Evolutionary conservation across 108 stramenopile species (phyloP).

Genomic region (Discostella stelligeroides): DNA sequence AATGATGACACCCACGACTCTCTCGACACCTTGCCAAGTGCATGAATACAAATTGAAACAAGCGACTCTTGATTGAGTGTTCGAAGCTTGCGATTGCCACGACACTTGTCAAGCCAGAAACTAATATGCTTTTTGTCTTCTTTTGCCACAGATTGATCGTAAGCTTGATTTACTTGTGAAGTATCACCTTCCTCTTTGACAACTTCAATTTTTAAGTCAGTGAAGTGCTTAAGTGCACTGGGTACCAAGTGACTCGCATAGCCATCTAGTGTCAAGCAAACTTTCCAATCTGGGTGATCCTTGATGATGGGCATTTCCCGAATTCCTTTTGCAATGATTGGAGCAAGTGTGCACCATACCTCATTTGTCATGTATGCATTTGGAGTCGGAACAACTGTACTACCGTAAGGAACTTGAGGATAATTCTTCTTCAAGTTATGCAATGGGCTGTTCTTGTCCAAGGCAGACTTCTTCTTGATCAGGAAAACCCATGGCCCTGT

Average conservation of each 20-base stretch:
- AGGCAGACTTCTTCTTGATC: not conserved
- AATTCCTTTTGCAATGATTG: conserved; percentile 2
- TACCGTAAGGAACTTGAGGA: not conserved
- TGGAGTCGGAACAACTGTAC: not conserved
- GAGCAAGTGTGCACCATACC: not conserved
- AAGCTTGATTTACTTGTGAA: conserved; percentile 10
- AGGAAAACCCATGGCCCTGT: conserved; percentile 4
- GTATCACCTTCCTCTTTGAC: conserved; percentile 22
- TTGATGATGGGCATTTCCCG: conserved; percentile 13
- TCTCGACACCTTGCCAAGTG: not conserved
- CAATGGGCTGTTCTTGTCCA: not conserved
- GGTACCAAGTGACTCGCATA: conserved; percentile 7
- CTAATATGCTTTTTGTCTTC: conserved; percentile 6
- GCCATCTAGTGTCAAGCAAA: conserved; percentile 4
- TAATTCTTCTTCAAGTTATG: not conserved
- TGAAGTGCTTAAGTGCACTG: not conserved
- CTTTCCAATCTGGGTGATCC: conserved; percentile 15
- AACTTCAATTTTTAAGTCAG: not conserved
- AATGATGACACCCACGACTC: not conserved
- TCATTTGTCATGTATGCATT: conserved; percentile 26
- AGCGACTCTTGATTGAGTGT: not conserved
- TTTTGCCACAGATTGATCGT: conserved; percentile 26
- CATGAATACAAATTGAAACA: not conserved
- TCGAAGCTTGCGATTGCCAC: no score
- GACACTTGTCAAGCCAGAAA: not conserved